Percentiles rank a stretch among this genome's conserved stretches.
Evolutionary conservation across 2,329 filamentous ascomycete species (phyloP).

Genomic region (Pestalotiopsis sp.): DNA sequence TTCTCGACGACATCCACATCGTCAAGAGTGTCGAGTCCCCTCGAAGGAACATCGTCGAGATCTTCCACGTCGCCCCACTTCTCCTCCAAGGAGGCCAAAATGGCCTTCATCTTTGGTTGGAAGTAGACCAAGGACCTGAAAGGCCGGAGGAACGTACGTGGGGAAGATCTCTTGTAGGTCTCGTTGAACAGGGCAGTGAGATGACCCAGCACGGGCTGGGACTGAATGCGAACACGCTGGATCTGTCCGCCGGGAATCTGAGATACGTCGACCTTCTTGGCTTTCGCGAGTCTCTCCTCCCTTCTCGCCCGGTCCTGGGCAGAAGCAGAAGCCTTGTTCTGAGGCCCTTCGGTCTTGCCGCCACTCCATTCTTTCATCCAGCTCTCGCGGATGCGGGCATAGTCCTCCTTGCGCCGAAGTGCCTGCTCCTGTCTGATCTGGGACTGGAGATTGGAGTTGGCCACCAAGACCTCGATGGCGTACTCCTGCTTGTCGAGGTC

Average conservation of each 20-base stretch:
- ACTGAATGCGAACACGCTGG: constrained; percentile 43
- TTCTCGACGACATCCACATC: constrained; percentile 29
- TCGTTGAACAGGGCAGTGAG: constrained; percentile 32
- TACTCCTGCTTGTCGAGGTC: constrained; percentile 36
- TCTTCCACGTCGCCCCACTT: constrained; percentile 43
- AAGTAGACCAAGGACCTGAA: constrained; percentile 44
- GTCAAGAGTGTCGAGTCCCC: constrained; percentile 27
- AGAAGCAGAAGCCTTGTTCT: constrained; percentile 17
- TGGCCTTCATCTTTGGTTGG: constrained; percentile 43
- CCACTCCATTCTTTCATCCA: constrained; percentile 25
- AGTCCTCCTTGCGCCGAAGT: constrained; percentile 37
- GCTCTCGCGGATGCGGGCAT: constrained; percentile 35
- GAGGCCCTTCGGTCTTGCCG: constrained; percentile 11
- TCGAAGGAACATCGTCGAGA: constrained; percentile 28
- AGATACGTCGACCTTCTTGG: constrained; percentile 21
- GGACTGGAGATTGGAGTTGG: constrained; percentile 1
- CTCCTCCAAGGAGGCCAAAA: constrained; percentile 40
- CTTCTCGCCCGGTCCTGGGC: constrained; percentile 22
- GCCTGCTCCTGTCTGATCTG: constrained; percentile 4
- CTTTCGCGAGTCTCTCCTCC: constrained; percentile 9
- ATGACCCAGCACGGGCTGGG: constrained; percentile 41
- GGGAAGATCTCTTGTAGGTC: constrained; percentile 35
- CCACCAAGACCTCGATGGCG: constrained; percentile 42
- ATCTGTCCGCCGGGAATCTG: constrained; percentile 24
- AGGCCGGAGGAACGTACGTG: constrained; percentile 42